phyloP scores from a whole-genome alignment of 805 yeast genomes.

The Metschnikowia noctiluminum region DNA sequence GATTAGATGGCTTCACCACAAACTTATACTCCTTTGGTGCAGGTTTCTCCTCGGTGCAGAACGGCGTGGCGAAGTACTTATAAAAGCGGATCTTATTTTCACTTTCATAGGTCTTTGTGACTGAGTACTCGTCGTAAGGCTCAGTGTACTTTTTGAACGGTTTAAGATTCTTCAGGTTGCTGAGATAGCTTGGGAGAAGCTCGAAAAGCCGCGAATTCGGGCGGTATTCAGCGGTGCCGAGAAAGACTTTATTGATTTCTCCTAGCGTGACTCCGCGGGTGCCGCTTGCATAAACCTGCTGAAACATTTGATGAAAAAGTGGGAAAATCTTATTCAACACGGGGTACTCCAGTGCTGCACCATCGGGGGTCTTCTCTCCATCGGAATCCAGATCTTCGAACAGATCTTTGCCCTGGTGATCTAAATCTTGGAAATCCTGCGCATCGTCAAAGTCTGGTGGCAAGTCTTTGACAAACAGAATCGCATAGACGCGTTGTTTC shows the following conservation, averaged over 20 bases:
- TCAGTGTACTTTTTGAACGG: conserved; percentile 27
- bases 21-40: conserved; percentile 9
- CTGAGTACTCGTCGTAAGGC: conserved; percentile 25
- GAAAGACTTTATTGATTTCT: conserved; percentile 45
- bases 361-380: conserved; percentile 16
- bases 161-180: conserved; percentile 27
- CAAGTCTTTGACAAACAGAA: conserved; percentile 43
- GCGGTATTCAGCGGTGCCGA: conserved; percentile 54
- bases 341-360: conserved; percentile 21
- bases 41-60: conserved; percentile 14
- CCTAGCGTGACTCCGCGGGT: conserved; percentile 57
- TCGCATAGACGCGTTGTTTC: conserved; percentile 28
- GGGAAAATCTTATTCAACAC: conserved; percentile 57
- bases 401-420: conserved; percentile 12
- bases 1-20: conserved; percentile 9
- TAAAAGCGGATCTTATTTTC: conserved; percentile 73
- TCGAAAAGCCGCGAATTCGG: conserved; percentile 53
- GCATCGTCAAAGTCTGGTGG: conserved; percentile 45
- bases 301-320: conserved; percentile 58
- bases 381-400: conserved; percentile 18
- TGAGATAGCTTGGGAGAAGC: conserved; percentile 38
- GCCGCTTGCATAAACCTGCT: conserved; percentile 40
- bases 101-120: conserved; percentile 65
- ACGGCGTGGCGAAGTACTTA: conserved; percentile 43
- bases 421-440: conserved; percentile 35